Evolutionary conservation across 768 basidiomycete species (phyloP).

Genomic region (Suillus clintonianus): DNA sequence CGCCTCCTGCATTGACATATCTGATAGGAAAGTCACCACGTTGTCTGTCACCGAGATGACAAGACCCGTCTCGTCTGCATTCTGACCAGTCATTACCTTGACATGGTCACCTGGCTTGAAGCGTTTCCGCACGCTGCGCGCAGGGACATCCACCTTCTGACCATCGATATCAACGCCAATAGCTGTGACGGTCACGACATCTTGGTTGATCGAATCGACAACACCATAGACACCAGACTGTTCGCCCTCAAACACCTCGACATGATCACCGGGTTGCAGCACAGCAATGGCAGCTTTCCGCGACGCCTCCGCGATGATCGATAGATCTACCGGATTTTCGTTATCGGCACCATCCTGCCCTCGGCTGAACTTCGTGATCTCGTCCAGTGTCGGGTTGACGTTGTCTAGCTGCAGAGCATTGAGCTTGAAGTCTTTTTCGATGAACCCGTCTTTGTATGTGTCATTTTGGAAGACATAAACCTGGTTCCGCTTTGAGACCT

Average conservation of each 20-base stretch:
- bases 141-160: slow-evolving; percentile 83
- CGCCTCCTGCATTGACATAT: slow-evolving; percentile 96
- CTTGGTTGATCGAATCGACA: slow-evolving; percentile 85
- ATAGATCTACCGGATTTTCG: slow-evolving; percentile 78
- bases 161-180: slow-evolving; percentile 83
- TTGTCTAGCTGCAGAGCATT: slow-evolving; percentile 79
- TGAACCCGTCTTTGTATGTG: slow-evolving; percentile 91
- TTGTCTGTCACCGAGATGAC: slow-evolving; percentile 91
- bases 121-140: slow-evolving; percentile 87
- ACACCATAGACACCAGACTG: slow-evolving; percentile 91
- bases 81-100: slow-evolving; percentile 96
- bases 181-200: slow-evolving; percentile 83
- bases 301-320: slow-evolving; percentile 90
- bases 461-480: slow-evolving; percentile 89
- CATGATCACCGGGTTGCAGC: slow-evolving; percentile 95
- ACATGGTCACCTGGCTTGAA: slow-evolving; percentile 99
- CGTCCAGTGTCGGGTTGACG: slow-evolving; percentile 93
- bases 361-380: slow-evolving; percentile 88
- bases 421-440: slow-evolving; percentile 93
- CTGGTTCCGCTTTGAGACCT: slow-evolving; percentile 72
- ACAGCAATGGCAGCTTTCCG: slow-evolving; percentile 89
- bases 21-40: slow-evolving; percentile 94
- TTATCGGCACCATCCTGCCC: slow-evolving; percentile 70
- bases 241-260: slow-evolving; percentile 97
- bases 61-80: slow-evolving; percentile 92